These are phyloP conservation scores for Stephanodiscus triporus DNA, from an alignment of 108 stramenopile species.

Conservation along the genomic window DNA sequence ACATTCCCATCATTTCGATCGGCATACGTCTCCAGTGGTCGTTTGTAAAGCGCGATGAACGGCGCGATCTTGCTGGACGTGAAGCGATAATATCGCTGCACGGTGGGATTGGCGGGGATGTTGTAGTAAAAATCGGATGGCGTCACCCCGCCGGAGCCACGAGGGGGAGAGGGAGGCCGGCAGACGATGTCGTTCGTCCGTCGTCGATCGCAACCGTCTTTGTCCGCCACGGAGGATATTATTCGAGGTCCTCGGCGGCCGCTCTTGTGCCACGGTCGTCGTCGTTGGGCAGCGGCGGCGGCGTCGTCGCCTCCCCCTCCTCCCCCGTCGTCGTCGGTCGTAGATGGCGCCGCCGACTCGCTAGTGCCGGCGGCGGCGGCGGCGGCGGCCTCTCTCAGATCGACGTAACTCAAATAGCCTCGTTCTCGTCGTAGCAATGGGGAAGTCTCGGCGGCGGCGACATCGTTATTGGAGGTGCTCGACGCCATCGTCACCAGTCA, in stretches of 20 bases:
- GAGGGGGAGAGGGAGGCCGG: no score
- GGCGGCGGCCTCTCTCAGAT: no score
- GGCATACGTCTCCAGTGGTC: conserved; percentile 52
- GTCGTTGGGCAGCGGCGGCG: no score
- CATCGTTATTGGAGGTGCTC: conserved; percentile 1
- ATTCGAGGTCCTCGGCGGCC: no score
- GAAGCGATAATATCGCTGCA: conserved; percentile 90
- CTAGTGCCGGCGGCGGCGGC: neutral
- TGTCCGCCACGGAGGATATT: no score
- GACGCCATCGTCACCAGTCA: conserved; percentile 1
- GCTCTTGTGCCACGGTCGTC: no score
- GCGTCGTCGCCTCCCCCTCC: no score
- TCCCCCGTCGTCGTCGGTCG: neutral
- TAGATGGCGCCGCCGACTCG: no score
- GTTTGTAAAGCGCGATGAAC: conserved; percentile 83
- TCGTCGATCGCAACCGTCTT: neutral
- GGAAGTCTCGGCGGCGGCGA: conserved; percentile 5
- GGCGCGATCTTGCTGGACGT: conserved; percentile 72
- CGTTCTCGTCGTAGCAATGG: neutral
- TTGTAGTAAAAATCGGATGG: conserved; percentile 36
- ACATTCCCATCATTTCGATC: conserved; percentile 1
- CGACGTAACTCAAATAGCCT: no score
- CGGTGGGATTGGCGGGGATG: conserved; percentile 57
- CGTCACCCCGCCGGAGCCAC: neutral
- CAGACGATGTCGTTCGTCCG: neutral